Percentiles rank a stretch among this genome's conserved stretches.
Evolutionary conservation across 2,329 filamentous ascomycete genomes (phyloP).

Genomic region (Fusarium caatingaense): DNA sequence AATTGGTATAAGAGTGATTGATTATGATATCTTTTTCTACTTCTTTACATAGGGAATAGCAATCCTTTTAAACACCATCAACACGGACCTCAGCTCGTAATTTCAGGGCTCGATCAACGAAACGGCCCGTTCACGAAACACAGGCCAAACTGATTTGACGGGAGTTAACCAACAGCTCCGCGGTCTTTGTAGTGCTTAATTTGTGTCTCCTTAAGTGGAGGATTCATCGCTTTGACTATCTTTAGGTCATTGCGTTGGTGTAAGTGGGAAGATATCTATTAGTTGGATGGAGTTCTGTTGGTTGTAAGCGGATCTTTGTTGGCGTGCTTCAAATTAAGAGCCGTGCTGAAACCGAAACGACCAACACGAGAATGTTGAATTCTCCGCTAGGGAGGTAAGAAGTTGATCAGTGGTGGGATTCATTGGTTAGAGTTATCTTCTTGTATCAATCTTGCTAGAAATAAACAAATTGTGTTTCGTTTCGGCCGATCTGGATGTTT

Average conservation of each 20-base stretch:
- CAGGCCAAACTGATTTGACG: not conserved
- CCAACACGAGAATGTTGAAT: not conserved
- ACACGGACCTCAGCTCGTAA: constrained; percentile 2
- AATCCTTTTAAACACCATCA: constrained; percentile 22
- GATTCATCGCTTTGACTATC: not conserved
- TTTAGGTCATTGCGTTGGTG: not conserved
- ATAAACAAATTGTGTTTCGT: not conserved
- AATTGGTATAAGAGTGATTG: constrained; percentile 1
- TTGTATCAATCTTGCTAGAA: not conserved
- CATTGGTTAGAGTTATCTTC: not conserved
- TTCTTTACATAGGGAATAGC: not conserved
- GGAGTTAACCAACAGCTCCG: not conserved
- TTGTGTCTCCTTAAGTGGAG: not conserved
- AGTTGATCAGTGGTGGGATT: too few species aligned
- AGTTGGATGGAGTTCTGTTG: not conserved
- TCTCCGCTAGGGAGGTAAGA: not conserved
- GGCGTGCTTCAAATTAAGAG: constrained; percentile 2
- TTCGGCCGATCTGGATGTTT: not conserved
- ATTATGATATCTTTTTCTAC: not conserved
- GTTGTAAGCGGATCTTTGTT: not conserved
- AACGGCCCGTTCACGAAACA: constrained; percentile 8
- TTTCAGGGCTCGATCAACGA: constrained; percentile 9
- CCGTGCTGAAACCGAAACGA: constrained; percentile 23
- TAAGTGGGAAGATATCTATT: not conserved
- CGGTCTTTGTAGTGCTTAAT: not conserved